A percentile compares a stretch with the other conserved stretches of the same genome.
Evolutionary conservation across 257 asterid species (phyloP).

Genomic region (Solanum dulcamara): DNA sequence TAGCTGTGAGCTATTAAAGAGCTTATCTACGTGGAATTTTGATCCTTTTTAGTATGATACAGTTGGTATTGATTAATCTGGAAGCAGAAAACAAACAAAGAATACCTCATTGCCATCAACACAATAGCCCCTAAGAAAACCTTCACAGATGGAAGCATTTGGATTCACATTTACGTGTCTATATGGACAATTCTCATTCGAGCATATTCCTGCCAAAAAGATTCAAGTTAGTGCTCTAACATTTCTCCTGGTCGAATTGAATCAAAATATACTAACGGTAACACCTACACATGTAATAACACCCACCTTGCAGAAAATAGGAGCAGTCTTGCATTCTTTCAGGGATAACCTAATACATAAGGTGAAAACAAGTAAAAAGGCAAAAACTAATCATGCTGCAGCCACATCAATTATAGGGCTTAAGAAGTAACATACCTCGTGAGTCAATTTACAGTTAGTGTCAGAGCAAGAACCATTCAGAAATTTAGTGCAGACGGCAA

Average conservation of each 20-base stretch:
- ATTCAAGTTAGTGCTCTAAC: conserved; percentile 9
- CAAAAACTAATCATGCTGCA: background rate
- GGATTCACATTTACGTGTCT: conserved; percentile 83
- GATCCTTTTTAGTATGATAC: background rate
- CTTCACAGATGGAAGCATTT: conserved; percentile 61
- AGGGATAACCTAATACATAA: conserved; percentile 61
- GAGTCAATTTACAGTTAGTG: conserved; percentile 74
- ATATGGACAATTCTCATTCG: conserved; percentile 81
- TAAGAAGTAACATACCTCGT: conserved; percentile 46
- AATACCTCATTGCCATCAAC: conserved; percentile 93
- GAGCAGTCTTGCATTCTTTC: conserved; percentile 99
- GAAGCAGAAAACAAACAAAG: conserved; percentile 4
- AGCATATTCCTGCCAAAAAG: conserved; percentile 69
- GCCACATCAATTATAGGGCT: background rate
- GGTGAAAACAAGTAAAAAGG: background rate
- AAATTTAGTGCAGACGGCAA: conserved; percentile 93
- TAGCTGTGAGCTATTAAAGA: background rate
- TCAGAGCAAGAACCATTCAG: conserved; percentile 64
- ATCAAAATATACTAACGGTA: background rate
- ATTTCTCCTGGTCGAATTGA: background rate
- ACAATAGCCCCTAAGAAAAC: conserved; percentile 88
- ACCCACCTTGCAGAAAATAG: conserved; percentile 75
- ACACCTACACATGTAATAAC: conserved; percentile 2
- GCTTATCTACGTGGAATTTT: background rate
- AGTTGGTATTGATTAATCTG: background rate